Evolutionary conservation across 768 basidiomycete genomes (phyloP), one percentile per base, ranked within the genome.

Genomic region (Bullera alba): DNA sequence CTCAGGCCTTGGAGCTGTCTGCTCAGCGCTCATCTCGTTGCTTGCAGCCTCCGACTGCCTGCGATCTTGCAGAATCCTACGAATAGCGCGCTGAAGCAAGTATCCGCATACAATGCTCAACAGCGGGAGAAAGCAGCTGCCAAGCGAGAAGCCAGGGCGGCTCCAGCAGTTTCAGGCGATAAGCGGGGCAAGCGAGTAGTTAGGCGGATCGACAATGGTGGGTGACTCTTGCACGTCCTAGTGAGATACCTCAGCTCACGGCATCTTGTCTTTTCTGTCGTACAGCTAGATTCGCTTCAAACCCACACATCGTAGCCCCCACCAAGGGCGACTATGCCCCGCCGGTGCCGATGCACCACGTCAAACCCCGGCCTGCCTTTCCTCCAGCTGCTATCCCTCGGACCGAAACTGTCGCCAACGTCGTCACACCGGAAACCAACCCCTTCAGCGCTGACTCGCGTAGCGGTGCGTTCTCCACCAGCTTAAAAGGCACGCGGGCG

Each of bases 141-240:
- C 23, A 42, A 58, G 17, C 51, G 61, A 29, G 63, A 60, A 25
- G 27, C 52, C n/a, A 50, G 29, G 15, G 36, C 32, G 21, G 26
- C 50, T 6, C 23, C 42, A 25, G 17, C 14, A 3, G 52, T 38
- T 2, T 42, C 34, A 19, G 47, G 63, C 25, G 51, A 36, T 46
- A 57, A 60, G 32, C 58, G 50, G 15, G 69, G 71, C 1, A 70
- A 70, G 50, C 43, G 69, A 22, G 55, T 67, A 8, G 42, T 65
- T 21, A 51, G 71, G 32, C 26, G 71, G 32, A 47, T 50, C 27
- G 71, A 72, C 46, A 72, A 72, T 63, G 70, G 70, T 72, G 12
- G 42, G 70, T 56, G 1, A 12, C 1, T 35, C 25, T 45, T 28
- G 3, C 14, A 22, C n/a, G n/a, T n/a, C 12, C 14, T 32, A 19